These are phyloP conservation scores for Populus trichocarpa DNA, from an alignment of 441 rosid species.

Conservation along the genomic window DNA sequence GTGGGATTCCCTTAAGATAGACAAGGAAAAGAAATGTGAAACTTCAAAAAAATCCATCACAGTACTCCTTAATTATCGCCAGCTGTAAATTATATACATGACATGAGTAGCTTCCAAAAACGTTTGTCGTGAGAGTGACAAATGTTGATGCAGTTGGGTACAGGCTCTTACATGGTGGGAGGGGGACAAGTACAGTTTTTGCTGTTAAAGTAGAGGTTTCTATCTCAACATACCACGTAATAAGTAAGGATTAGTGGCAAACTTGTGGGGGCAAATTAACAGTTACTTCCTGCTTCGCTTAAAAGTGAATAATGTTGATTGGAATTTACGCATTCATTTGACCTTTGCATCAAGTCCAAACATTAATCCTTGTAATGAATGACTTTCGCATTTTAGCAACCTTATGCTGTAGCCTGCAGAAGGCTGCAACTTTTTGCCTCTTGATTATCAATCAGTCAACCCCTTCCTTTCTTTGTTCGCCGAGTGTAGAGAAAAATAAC, in stretches of 20 bases:
- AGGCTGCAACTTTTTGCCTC: neutral
- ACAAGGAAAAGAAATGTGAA: no score
- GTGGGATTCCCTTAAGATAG: no score
- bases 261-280: constrained; percentile 4
- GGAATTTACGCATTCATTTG: neutral
- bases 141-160: neutral
- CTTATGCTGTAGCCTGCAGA: neutral
- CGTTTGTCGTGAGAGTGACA: neutral
- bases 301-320: neutral
- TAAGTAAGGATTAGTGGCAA: constrained; percentile 4
- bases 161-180: neutral
- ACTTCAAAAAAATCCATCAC: neutral
- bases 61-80: no score
- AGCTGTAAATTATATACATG: neutral
- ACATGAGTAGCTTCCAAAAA: neutral
- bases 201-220: constrained; percentile 6
- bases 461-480: neutral
- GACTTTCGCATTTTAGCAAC: no score
- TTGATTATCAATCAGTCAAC: neutral
- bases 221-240: neutral
- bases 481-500: neutral
- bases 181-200: constrained; percentile 12
- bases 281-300: neutral
- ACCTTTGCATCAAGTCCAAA: no score
- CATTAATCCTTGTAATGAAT: no score